Conservation (phyloP, 2,329 filamentous ascomycete genomes). For the Verticillium albo-atrum region DNA sequence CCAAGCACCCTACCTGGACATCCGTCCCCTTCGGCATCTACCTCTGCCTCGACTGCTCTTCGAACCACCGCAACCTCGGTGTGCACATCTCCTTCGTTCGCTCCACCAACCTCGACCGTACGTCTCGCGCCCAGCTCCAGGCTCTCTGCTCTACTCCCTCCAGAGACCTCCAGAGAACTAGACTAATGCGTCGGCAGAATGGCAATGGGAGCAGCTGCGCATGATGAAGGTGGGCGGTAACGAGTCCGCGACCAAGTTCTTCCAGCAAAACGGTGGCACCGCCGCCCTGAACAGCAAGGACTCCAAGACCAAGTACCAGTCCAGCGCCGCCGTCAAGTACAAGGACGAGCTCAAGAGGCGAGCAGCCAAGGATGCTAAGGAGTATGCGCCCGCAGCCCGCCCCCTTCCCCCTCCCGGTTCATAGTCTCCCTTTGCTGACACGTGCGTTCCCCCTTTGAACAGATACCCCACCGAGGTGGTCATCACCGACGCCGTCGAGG, state of each 20-base stretch:
- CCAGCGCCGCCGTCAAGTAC: slow-evolving; percentile 89
- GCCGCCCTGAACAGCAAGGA: slow-evolving; percentile 96
- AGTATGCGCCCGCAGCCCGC: slow-evolving; percentile 49
- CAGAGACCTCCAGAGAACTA: neutral
- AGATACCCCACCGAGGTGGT: slow-evolving; percentile 84
- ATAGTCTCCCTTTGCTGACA: slow-evolving; percentile 16
- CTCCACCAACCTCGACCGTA: slow-evolving; percentile 97
- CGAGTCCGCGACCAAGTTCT: slow-evolving; percentile 96
- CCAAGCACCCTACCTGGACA: slow-evolving; percentile 98
- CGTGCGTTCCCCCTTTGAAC: slow-evolving; percentile 3
- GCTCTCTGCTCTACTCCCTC: no score
- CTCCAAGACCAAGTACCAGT: slow-evolving; percentile 93
- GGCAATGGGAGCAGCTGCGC: slow-evolving; percentile 98
- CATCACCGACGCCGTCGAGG: slow-evolving; percentile 67
- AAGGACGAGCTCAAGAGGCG: slow-evolving; percentile 93
- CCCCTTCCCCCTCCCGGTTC: neutral
- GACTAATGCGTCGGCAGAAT: slow-evolving; percentile 51
- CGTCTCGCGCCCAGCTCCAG: slow-evolving; percentile 30
- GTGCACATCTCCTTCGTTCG: slow-evolving; percentile 99
- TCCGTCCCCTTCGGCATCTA: slow-evolving; percentile 97
- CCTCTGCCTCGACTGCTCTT: slow-evolving; percentile 94
- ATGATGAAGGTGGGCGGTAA: slow-evolving; percentile 98
- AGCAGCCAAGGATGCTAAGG: slow-evolving; percentile 75
- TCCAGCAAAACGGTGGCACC: slow-evolving; percentile 92
- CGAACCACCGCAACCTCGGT: slow-evolving; percentile 94